A percentile compares a stretch with the other conserved stretches of the same genome.
Evolutionary conservation across 768 basidiomycete genomes (phyloP).

Genomic region (Termitomyces sp.): DNA sequence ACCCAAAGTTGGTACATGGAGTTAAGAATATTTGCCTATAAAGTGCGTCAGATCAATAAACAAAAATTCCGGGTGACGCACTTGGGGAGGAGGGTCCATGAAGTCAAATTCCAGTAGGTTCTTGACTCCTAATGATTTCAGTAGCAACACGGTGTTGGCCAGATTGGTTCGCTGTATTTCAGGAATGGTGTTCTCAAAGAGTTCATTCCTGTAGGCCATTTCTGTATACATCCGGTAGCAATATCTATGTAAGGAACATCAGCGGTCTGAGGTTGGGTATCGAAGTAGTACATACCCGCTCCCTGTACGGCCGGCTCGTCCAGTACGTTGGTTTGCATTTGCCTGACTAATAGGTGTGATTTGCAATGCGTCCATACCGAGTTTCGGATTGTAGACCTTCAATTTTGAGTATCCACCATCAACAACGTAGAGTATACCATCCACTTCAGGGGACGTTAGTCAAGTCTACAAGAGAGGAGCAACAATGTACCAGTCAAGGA

Average conservation of each 20-base stretch:
- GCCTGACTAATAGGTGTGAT: conserved; percentile 99
- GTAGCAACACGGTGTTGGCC: conserved; percentile 90
- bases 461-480: background rate
- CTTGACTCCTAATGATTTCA: conserved; percentile 96
- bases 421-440: conserved; percentile 95
- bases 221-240: conserved; percentile 98
- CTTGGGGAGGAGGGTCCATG: conserved; percentile 99
- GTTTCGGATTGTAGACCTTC: conserved; percentile 98
- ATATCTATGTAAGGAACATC: conserved; percentile 43
- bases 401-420: conserved; percentile 97
- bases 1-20: conserved; percentile 99
- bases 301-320: conserved; percentile 94
- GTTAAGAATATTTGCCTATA: conserved; percentile 90
- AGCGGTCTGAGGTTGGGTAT: background rate
- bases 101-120: conserved; percentile 98
- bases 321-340: conserved; percentile 93
- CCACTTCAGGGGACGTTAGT: conserved; percentile 47
- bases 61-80: conserved; percentile 19
- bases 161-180: conserved; percentile 98
- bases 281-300: conserved; percentile 53
- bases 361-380: conserved; percentile 98
- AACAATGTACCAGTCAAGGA: conserved; percentile 77
- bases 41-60: background rate
- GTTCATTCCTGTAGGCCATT: conserved; percentile 92
- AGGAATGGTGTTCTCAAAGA: conserved; percentile 94